phyloP scores from a whole-genome alignment of 768 basidiomycete species.

The Lentinula sp. region DNA sequence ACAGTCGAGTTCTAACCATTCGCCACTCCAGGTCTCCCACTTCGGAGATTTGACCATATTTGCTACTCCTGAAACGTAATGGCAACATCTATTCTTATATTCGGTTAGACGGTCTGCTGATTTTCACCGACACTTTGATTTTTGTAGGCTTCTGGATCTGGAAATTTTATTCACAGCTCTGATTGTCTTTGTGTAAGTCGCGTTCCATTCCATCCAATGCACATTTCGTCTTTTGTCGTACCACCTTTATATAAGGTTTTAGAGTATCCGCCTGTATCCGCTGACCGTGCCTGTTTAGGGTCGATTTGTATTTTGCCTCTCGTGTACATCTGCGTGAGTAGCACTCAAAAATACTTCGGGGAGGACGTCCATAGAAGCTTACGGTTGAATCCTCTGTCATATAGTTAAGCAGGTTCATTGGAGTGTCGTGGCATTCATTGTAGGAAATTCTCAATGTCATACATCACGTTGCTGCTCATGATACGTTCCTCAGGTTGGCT shows the following conservation, averaged over 20 bases:
- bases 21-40: not conserved
- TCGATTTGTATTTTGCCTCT: constrained; percentile 5
- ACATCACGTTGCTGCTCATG: not conserved
- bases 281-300: not conserved
- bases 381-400: too few species aligned
- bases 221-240: not conserved
- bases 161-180: constrained; percentile 2
- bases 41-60: constrained; percentile 1
- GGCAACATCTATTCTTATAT: not conserved
- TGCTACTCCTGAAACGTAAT: not conserved
- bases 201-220: not conserved
- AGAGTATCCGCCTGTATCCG: not conserved
- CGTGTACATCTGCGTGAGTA: constrained; percentile 1
- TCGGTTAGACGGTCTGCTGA: not conserved
- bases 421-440: not conserved
- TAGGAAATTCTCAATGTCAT: not conserved
- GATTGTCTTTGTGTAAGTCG: constrained; percentile 2
- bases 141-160: not conserved
- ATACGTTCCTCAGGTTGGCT: not conserved
- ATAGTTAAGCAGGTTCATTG: constrained; percentile 3
- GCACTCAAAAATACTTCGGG: not conserved
- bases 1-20: not conserved
- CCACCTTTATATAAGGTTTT: not conserved
- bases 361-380: not conserved
- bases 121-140: not conserved